Base-by-base conservation (phyloP, 805 yeast species). In the Candida odintsovae region DNA sequence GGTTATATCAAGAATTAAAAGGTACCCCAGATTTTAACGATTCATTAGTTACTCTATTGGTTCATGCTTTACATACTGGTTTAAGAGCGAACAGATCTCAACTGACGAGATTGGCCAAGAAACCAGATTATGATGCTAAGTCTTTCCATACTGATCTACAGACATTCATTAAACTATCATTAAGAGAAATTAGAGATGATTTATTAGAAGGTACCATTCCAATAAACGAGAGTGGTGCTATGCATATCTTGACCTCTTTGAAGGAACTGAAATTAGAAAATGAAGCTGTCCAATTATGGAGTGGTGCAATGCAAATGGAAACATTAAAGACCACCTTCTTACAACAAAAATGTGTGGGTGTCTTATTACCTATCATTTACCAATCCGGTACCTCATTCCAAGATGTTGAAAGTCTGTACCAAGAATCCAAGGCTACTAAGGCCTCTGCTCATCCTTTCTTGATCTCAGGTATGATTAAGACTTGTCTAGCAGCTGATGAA, bases 211-310 rank as follows among this genome's bases (percentile, higher is more conserved):
- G 70, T 6, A 62, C 69, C 16, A 68, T 75, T n/a, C 54, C 52
- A 18, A 57, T 78, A 38, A 75, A 75, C 44, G 74, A 77, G 41
- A 74, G 72, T 47, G 83, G 83, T 50, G 76, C 80, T 23, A 75
- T 78, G 65, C 81, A 77, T 56, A 57, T 79, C 41, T 72, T 78
- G 50, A 76, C 80, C 22, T 77, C 82, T 12, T 75, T 77, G 57
- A 77, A 78, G 58, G 88, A 83, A 59, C 72, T 80, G 51, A 73
- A 77, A 41, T 70, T 82, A 48, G 73, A 76, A 40, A 72, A 76
- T 44, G 90, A 85, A 63, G 82, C 86, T 43, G 75, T 84, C 40
- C 72, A 75, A 49, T 72, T 83, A 49, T 86, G 94, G 94, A 85
- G 82, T 55, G 65, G 73, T 18, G 83, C 83, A 26, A 78, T 76